Base-by-base conservation (phyloP, 345 rosid species). In the Citrus inodora region DNA sequence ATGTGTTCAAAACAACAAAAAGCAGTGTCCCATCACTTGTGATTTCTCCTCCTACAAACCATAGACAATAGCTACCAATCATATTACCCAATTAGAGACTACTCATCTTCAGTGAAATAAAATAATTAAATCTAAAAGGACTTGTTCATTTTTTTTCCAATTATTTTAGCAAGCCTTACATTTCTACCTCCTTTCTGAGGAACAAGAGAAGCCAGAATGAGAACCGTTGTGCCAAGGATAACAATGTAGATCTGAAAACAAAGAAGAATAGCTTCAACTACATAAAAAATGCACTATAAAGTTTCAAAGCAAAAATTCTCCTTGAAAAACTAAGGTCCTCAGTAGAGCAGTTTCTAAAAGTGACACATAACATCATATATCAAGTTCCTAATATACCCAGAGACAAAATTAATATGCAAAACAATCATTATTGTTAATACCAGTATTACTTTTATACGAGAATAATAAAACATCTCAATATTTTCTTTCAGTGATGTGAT, bases 161-260 rank as follows among this genome's bases (percentile, higher is more conserved):
- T 10, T 10, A n/a, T 16, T 51, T 51, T 13, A 7, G 17, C 7
- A 59, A 17, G 81, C 6, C 93, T 89, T 90, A 97, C 99, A 83
- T 93, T 92, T 87, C 97, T 90, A 79, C 99, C 98, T 71, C 99
- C 98, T 98, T 94, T 97, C 81, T 93, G 98, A 5, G 99, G 99
- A 78, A 96, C 99, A 51, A 94, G 98, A 58, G 97, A 84, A 48
- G 95, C 87, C 28, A 97, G 94, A 63, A 97, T 97, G 80, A 97
- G 85, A 67, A 94, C 98, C 0, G 92, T 84, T 0, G 98, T 94
- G 75, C 98, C 98, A 70, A 97, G 97, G 98, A 94, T 94, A 83
- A 97, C 96, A 71, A 97, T 83, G 83, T 93, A 94, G 77, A 94
- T 98, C 38, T 97, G 98, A 80, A 97, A 97, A 46, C 99, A 98